Conservation (phyloP, 2,329 filamentous ascomycete genomes). For the Juglanconis juglandina region DNA sequence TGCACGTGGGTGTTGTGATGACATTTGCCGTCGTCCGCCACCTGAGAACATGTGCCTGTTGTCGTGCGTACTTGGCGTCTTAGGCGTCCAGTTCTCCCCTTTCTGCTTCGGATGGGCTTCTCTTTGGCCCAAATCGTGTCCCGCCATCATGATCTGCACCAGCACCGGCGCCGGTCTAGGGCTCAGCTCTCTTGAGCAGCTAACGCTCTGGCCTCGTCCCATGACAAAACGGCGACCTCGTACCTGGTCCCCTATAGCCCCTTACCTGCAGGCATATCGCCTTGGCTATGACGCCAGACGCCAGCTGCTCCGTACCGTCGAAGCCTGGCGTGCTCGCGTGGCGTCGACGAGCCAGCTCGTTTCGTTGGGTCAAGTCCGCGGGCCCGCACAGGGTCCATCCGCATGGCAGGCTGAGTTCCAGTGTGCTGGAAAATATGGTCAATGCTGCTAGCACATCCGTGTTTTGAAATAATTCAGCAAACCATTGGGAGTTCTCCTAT, state of each 20-base stretch:
- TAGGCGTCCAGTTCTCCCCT: neutral
- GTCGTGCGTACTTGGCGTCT: neutral
- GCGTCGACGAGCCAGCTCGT: neutral
- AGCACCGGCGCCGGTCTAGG: neutral
- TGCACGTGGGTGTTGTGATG: neutral
- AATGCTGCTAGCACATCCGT: neutral
- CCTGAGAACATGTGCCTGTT: neutral
- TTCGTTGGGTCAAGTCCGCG: neutral
- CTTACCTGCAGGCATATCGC: neutral
- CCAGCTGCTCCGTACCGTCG: neutral
- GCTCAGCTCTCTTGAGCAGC: neutral
- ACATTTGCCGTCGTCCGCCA: neutral
- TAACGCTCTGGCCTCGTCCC: neutral
- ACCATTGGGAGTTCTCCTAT: constrained; percentile 2
- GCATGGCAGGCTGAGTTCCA: neutral
- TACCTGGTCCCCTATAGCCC: neutral
- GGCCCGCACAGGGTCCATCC: neutral
- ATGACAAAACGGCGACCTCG: neutral
- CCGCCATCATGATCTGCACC: neutral
- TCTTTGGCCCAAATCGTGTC: neutral
- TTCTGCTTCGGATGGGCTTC: neutral
- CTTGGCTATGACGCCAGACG: neutral
- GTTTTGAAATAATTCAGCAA: constrained; percentile 12
- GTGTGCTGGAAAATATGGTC: neutral
- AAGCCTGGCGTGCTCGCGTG: neutral